Evolutionary conservation across 495 filamentous ascomycete species (phyloP).

Genomic region (Collariella sp.): DNA sequence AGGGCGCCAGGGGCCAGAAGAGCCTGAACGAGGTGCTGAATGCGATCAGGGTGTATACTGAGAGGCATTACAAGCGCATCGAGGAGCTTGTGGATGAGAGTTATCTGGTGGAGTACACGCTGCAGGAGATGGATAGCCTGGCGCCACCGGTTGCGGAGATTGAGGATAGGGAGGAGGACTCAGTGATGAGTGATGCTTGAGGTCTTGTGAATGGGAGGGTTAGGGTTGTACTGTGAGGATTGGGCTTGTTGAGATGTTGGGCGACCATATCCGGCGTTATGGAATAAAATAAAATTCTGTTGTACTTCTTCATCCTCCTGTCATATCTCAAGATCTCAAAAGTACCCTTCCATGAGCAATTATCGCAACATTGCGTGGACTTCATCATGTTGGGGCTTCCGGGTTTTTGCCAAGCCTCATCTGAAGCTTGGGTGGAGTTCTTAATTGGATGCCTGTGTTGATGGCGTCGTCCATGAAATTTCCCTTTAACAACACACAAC

Average conservation of each 20-base stretch:
- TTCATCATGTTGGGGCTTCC: neutral
- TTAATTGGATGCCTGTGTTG: neutral
- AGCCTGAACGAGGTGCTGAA: conserved; percentile 74
- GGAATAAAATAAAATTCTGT: no score
- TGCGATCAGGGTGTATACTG: conserved; percentile 76
- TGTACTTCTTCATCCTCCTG: no score
- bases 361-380: no score
- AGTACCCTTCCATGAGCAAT: neutral
- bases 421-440: conserved; percentile 3
- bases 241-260: neutral
- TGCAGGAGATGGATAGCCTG: conserved; percentile 83
- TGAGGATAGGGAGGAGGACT: conserved; percentile 31
- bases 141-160: conserved; percentile 32
- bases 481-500: neutral
- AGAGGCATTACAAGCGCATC: conserved; percentile 78
- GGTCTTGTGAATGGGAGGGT: neutral
- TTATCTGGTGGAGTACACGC: conserved; percentile 84
- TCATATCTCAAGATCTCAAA: neutral
- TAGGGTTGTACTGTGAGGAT: neutral
- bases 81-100: conserved; percentile 91
- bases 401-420: neutral
- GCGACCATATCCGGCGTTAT: neutral
- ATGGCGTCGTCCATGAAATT: conserved; percentile 2
- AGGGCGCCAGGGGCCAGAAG: conserved; percentile 54
- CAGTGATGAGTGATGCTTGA: conserved; percentile 35